Conservation (phyloP, 805 yeast species). For the Candida chauliodis region DNA sequence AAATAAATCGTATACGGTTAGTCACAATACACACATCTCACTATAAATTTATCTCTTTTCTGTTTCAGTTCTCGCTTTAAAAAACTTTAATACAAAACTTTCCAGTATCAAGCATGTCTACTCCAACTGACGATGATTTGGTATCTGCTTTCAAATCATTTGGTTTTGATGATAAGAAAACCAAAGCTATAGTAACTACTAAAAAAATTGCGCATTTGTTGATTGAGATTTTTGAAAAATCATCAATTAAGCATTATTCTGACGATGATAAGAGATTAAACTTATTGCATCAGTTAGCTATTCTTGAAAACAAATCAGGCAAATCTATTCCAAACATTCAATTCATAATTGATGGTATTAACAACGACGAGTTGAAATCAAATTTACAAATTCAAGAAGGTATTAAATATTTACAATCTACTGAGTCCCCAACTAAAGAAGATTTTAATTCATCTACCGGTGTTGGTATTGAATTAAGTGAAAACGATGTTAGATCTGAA, state of each 20-base stretch:
- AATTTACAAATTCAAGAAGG: conserved; percentile 79
- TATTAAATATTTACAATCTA: conserved; percentile 55
- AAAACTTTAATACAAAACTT: background rate
- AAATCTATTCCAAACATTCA: conserved; percentile 47
- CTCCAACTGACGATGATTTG: conserved; percentile 22
- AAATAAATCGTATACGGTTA: too few species aligned
- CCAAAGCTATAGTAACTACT: conserved; percentile 80
- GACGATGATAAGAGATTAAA: conserved; percentile 60
- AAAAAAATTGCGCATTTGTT: conserved; percentile 77
- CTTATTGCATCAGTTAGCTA: conserved; percentile 74
- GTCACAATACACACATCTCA: too few species aligned
- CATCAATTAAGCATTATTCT: conserved; percentile 16
- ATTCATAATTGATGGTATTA: conserved; percentile 57
- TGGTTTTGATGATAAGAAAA: conserved; percentile 71
- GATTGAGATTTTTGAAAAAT: conserved; percentile 18
- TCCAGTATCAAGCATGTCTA: conserved; percentile 2
- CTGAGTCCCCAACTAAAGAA: conserved; percentile 17
- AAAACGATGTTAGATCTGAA: conserved; percentile 56
- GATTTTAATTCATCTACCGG: conserved; percentile 66
- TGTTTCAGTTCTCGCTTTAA: background rate
- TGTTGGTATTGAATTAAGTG: conserved; percentile 72
- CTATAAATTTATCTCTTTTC: too few species aligned
- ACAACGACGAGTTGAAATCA: conserved; percentile 60
- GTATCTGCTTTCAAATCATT: conserved; percentile 37
- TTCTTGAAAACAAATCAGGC: conserved; percentile 53